Conservation (phyloP, 805 yeast species). For the Suhomyces faveliae region DNA sequence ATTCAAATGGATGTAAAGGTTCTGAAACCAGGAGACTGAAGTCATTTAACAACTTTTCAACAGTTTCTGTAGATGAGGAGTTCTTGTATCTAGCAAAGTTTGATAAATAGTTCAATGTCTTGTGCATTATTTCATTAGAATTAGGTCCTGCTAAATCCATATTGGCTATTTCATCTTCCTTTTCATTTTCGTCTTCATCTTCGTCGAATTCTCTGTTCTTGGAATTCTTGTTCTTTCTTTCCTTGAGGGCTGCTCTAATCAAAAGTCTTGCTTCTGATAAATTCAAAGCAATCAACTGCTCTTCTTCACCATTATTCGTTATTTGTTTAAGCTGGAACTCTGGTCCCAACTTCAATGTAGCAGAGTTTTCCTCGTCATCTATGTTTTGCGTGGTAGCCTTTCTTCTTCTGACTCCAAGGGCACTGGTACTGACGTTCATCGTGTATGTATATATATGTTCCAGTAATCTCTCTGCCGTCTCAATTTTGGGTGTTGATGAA, state of each 20-base stretch:
- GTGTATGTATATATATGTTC: conserved; percentile 4
- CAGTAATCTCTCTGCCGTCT: not conserved
- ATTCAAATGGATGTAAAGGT: conserved; percentile 87
- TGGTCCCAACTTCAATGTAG: conserved; percentile 83
- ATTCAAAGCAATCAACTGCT: conserved; percentile 79
- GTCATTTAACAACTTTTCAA: conserved; percentile 80
- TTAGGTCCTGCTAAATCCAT: conserved; percentile 61
- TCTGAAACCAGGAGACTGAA: conserved; percentile 48
- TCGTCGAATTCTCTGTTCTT: conserved; percentile 24
- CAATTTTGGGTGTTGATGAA: conserved; percentile 1
- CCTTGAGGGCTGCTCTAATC: conserved; percentile 85
- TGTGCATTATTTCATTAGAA: conserved; percentile 84
- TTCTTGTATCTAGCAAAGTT: conserved; percentile 89
- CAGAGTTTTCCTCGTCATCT: conserved; percentile 91
- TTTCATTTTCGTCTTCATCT: conserved; percentile 37
- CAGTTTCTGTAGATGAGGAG: conserved; percentile 89
- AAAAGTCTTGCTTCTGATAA: conserved; percentile 86
- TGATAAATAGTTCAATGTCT: conserved; percentile 83
- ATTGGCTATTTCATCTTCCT: conserved; percentile 46
- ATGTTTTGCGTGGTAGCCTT: conserved; percentile 53
- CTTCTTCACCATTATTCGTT: conserved; percentile 75
- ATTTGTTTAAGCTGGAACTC: conserved; percentile 83
- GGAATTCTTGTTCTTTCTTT: conserved; percentile 45
- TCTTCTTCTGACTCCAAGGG: conserved; percentile 82
- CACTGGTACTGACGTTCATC: conserved; percentile 89